Conservation (phyloP, 1,284 basidiomycete species). For the Gomphus sp. region DNA sequence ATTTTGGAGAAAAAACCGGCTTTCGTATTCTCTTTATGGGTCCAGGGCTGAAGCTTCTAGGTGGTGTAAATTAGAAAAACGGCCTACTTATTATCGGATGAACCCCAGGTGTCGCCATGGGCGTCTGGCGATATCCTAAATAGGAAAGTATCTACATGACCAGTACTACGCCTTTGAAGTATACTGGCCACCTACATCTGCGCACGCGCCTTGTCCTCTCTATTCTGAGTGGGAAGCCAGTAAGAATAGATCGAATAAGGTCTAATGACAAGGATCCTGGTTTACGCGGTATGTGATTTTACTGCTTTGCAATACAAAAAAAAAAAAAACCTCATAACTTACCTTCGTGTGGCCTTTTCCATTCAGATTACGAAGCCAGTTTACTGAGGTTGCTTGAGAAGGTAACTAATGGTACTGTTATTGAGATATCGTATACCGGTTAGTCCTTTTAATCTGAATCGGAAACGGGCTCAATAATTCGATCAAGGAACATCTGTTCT, state of each 20-base stretch:
- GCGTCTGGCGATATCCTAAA: too few species aligned
- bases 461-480: neutral
- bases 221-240: conserved; percentile 78
- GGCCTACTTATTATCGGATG: too few species aligned
- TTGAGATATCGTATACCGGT: conserved; percentile 97
- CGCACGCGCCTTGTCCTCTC: conserved; percentile 83
- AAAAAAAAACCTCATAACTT: neutral
- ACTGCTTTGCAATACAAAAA: too few species aligned
- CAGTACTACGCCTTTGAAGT: conserved; percentile 22
- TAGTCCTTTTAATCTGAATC: neutral
- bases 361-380: conserved; percentile 88
- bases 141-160: too few species aligned
- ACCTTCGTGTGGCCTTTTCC: too few species aligned
- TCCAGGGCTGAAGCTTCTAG: too few species aligned
- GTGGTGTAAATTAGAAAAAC: too few species aligned
- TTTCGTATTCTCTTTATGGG: too few species aligned
- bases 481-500: conserved; percentile 79
- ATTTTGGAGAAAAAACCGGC: too few species aligned
- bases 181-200: conserved; percentile 77
- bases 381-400: conserved; percentile 86
- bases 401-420: conserved; percentile 88
- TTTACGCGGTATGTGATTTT: conserved; percentile 53
- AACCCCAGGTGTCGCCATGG: too few species aligned
- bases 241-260: conserved; percentile 86
- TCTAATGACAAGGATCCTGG: conserved; percentile 92